These are phyloP conservation scores for Eucalyptus guilfoylei DNA, from an alignment of 345 rosid genomes.

Conservation along the genomic window DNA sequence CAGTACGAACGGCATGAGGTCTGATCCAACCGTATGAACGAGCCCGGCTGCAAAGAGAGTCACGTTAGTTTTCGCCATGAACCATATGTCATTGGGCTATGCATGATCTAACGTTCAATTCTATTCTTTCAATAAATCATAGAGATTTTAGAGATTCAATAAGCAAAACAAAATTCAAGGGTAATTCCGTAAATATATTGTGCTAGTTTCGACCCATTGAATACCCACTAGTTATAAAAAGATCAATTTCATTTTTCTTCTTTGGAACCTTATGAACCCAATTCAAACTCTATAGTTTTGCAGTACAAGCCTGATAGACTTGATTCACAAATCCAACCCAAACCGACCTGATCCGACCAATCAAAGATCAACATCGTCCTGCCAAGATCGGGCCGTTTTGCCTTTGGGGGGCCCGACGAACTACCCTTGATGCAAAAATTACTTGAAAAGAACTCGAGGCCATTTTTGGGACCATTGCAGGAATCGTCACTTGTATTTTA, in stretches of 20 bases:
- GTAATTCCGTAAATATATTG: neutral
- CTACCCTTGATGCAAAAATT: neutral
- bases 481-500: neutral
- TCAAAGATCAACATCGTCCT: neutral
- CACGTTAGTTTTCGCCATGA: neutral
- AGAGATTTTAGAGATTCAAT: neutral
- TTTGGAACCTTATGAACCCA: neutral
- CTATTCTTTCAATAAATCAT: neutral
- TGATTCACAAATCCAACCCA: rapidly evolving
- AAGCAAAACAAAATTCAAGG: neutral
- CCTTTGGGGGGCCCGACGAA: neutral
- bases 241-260: neutral
- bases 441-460: neutral
- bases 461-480: neutral
- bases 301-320: neutral
- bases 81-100: neutral
- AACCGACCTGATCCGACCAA: neutral
- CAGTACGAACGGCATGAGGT: neutral
- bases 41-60: neutral
- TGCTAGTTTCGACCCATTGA: neutral
- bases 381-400: neutral
- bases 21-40: neutral
- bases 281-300: neutral
- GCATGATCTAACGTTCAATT: neutral
- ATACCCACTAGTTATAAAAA: neutral